Evolutionary conservation across 805 yeast species (phyloP).

Genomic region (Hanseniaspora singularis): DNA sequence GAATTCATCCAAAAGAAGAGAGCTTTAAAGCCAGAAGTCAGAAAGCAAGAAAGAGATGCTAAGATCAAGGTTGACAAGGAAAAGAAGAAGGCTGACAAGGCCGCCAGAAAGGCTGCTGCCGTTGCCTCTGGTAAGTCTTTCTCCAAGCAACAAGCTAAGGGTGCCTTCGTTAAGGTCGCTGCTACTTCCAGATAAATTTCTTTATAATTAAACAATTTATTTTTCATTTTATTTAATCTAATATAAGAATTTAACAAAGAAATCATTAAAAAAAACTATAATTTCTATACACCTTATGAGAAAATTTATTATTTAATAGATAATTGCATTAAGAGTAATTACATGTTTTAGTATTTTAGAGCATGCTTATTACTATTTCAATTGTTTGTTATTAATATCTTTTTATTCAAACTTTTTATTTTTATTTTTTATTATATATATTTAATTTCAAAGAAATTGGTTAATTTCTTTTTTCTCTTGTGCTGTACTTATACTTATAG

Average conservation of each 20-base stretch:
- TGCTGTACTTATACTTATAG: too few species aligned
- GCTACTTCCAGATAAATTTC: constrained; percentile 84
- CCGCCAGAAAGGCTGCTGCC: constrained; percentile 88
- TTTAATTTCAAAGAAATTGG: too few species aligned
- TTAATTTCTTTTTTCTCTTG: too few species aligned
- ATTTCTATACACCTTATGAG: too few species aligned
- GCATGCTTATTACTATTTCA: too few species aligned
- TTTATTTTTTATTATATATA: too few species aligned
- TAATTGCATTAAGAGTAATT: too few species aligned
- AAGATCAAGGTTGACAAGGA: constrained; percentile 75
- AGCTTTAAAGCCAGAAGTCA: constrained; percentile 87
- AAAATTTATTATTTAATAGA: too few species aligned
- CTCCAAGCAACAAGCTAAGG: constrained; percentile 94
- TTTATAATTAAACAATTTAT: constrained; percentile 16
- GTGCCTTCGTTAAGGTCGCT: constrained; percentile 93
- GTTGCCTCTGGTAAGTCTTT: constrained; percentile 65
- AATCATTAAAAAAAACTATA: constrained; percentile 12
- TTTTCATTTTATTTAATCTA: constrained; percentile 14
- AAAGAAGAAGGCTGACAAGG: constrained; percentile 83
- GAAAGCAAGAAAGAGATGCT: constrained; percentile 94
- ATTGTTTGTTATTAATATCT: too few species aligned
- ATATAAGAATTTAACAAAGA: constrained; percentile 11
- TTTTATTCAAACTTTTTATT: too few species aligned
- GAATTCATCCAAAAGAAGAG: constrained; percentile 98
- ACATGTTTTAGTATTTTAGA: too few species aligned